Percentiles rank a stretch among this genome's conserved stretches.
Conservation (phyloP, 2,329 filamentous ascomycete genomes). For the Colletotrichum spaethianum region DNA sequence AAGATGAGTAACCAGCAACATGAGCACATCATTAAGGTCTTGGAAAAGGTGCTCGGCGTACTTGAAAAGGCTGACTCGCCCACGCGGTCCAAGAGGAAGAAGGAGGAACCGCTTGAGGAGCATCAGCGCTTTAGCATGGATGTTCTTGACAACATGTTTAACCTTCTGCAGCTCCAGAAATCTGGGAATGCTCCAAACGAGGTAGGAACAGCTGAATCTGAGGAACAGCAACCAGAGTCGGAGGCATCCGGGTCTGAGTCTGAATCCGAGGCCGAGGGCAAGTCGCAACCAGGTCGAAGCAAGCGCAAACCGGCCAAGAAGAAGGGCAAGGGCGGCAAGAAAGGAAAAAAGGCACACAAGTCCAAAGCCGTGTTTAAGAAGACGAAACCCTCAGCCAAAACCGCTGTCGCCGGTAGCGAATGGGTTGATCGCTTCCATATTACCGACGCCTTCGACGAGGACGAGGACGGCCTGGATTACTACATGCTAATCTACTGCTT, state of each 20-base stretch:
- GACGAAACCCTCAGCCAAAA: too few species aligned
- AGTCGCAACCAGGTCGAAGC: neutral
- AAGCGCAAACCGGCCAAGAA: neutral
- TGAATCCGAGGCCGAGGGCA: neutral
- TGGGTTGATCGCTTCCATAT: slow-evolving; percentile 4
- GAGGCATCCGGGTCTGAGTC: neutral
- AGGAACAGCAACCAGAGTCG: neutral
- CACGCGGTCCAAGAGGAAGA: neutral
- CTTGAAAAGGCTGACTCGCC: neutral
- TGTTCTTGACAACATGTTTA: neutral
- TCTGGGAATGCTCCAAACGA: neutral
- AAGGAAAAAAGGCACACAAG: slow-evolving; percentile 3
- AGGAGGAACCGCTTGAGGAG: neutral
- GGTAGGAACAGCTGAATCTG: neutral
- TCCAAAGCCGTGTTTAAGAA: neutral
- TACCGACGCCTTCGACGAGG: neutral
- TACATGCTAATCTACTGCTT: slow-evolving; percentile 12
- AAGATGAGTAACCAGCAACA: slow-evolving; percentile 10
- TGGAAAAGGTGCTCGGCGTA: slow-evolving; percentile 7
- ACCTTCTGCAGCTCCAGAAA: neutral
- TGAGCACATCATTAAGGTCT: slow-evolving; percentile 15
- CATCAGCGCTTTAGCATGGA: neutral
- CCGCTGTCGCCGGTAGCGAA: neutral
- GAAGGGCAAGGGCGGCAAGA: neutral
- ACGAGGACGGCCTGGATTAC: neutral